Evolutionary conservation across 1,284 basidiomycete genomes (phyloP).

Genomic region (Trichosporon faecale): DNA sequence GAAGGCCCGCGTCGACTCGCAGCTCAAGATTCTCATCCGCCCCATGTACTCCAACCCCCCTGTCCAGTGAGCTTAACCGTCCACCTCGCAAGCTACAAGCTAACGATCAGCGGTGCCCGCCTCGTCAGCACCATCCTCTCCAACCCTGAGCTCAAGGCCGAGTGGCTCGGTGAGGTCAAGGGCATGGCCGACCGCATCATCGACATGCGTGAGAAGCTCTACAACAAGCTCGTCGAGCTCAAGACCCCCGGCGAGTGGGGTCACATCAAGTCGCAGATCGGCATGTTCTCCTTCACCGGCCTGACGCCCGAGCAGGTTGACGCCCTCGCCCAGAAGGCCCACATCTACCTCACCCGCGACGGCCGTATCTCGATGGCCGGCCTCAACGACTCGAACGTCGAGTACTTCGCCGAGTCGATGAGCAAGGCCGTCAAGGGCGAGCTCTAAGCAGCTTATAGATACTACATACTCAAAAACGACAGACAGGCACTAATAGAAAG

Average conservation of each 20-base stretch:
- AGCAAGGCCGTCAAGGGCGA: conserved; percentile 75
- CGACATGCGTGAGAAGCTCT: conserved; percentile 83
- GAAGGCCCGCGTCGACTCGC: conserved; percentile 82
- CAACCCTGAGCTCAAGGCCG: conserved; percentile 68
- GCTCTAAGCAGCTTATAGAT: conserved; percentile 10
- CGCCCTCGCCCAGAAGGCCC: conserved; percentile 81
- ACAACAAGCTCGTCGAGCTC: conserved; percentile 72
- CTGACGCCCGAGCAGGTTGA: conserved; percentile 74
- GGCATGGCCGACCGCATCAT: conserved; percentile 97
- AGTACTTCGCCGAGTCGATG: conserved; percentile 80
- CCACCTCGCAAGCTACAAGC: not conserved
- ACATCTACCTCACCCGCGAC: conserved; percentile 71
- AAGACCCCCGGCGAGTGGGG: conserved; percentile 93
- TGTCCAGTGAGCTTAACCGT: conserved; percentile 58
- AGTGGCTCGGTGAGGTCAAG: conserved; percentile 88
- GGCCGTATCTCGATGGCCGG: conserved; percentile 96
- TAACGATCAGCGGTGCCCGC: conserved; percentile 65
- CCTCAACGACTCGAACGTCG: conserved; percentile 82
- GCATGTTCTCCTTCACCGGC: conserved; percentile 74
- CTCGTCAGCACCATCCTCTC: conserved; percentile 81
- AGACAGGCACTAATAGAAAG: not conserved
- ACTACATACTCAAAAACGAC: conserved; percentile 5
- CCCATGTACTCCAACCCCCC: conserved; percentile 99
- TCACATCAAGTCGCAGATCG: conserved; percentile 95
- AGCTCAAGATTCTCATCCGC: conserved; percentile 92